phyloP scores from a whole-genome alignment of 331 rosid species.

The Acacia pycnantha region DNA sequence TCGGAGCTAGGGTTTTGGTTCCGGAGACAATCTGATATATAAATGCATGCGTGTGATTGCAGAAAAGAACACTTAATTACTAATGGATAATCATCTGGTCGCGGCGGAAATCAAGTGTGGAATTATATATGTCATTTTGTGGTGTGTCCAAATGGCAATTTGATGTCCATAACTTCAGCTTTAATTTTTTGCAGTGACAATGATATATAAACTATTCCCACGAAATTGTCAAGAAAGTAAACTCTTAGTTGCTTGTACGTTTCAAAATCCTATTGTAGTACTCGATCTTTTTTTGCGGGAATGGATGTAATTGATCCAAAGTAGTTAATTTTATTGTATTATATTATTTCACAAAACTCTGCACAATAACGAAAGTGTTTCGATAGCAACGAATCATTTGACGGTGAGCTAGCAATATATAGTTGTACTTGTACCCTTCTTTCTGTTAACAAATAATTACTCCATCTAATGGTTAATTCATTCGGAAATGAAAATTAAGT shows the following conservation, averaged over 20 bases:
- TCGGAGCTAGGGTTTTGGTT: neutral
- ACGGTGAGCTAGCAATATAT: neutral
- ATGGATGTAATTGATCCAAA: neutral
- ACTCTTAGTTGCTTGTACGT: slow-evolving; percentile 14
- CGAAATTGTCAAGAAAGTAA: neutral
- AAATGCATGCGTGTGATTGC: neutral
- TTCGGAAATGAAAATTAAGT: neutral
- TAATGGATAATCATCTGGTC: neutral
- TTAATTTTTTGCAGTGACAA: neutral
- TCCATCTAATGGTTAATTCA: neutral
- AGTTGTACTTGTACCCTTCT: neutral
- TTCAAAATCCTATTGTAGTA: neutral
- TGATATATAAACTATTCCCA: neutral
- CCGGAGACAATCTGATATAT: neutral
- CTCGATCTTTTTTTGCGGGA: neutral
- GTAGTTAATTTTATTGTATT: neutral
- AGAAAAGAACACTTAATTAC: neutral
- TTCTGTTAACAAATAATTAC: neutral
- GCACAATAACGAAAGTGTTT: neutral
- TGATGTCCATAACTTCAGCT: neutral
- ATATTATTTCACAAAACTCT: neutral
- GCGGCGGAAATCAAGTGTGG: neutral
- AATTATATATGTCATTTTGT: neutral
- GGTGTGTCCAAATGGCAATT: neutral
- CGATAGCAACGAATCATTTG: neutral